Evolutionary conservation across 305 asterid species (phyloP), one percentile per base, ranked within the genome.

Genomic region (Rubia peregrina): DNA sequence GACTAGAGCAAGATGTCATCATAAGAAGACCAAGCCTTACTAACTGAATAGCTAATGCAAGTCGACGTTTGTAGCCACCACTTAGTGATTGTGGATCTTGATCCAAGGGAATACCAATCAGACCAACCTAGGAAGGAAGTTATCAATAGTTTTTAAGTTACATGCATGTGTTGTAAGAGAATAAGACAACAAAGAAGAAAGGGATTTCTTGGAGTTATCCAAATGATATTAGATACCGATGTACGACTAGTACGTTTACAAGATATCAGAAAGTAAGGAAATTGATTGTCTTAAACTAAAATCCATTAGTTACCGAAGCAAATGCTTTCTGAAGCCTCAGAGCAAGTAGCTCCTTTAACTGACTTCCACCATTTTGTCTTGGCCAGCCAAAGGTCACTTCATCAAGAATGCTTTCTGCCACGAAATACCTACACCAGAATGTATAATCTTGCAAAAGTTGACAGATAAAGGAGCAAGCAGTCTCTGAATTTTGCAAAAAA

Each of bases 351-450:
- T 94, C 99, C 78, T 85, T 89, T 79, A 80, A 74, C 78, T 89
- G 89, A 77, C 82, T 73, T 68, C 93, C 93, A 74, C 88, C 90
- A 71, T 72, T 84, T 82, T 88, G 93, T 76, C 97, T 83, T 77
- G 98, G 93, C 98, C 96, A 94, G 57, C 98, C 99, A 82, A 91
- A 94, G 82, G 87, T 85, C 70, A 94, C 82, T 78, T 94, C 99
- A 76, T 88, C 96, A 65, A 94, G 91, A 78, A 94, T 81, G 75
- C 72, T 94, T 85, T 94, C 97, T 74, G 96, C 97, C 73, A 94
- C 84, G 82, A 94, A 91, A 73, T 83, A 89, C 87, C 98, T 89
- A 76, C 53, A 74, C 73, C 77, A 78, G 70, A 66, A 71, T 70
- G 72, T 72, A 65, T 61, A 69, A 62, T 24, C 30, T 61, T 51